Percentiles rank a stretch among this genome's conserved stretches.
Conservation (phyloP, 176 grass and related monocot genomes). For the Pharus latifolius region DNA sequence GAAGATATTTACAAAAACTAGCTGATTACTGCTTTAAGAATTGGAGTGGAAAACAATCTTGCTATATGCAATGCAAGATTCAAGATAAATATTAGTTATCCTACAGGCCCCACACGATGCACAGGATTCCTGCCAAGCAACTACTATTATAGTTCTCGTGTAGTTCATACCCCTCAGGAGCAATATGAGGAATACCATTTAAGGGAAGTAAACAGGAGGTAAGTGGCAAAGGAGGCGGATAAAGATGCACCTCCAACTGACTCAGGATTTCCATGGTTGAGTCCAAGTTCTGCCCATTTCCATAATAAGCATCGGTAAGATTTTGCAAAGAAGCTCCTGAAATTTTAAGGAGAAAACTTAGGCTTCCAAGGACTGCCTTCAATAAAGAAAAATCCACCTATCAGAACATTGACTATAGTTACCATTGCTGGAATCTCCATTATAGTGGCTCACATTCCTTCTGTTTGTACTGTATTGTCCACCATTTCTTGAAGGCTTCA, state of each 20-base stretch:
- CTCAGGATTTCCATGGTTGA: slow-evolving; percentile 56
- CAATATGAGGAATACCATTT: neutral
- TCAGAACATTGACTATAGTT: slow-evolving; percentile 25
- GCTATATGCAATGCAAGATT: neutral
- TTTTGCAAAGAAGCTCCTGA: slow-evolving; percentile 56
- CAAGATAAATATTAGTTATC: neutral
- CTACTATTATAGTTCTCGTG: neutral
- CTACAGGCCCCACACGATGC: neutral
- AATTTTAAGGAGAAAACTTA: slow-evolving; percentile 39
- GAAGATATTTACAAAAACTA: neutral
- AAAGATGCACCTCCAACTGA: slow-evolving; percentile 77
- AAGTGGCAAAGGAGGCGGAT: neutral
- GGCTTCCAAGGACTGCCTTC: slow-evolving; percentile 23
- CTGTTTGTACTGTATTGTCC: slow-evolving; percentile 47
- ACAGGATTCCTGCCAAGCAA: neutral
- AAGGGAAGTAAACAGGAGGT: neutral
- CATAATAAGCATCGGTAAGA: slow-evolving; percentile 52
- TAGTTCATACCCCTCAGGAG: neutral
- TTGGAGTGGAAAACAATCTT: neutral
- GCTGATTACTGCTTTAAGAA: neutral
- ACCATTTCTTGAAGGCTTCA: slow-evolving; percentile 44
- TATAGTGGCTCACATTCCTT: slow-evolving; percentile 44
- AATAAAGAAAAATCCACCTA: slow-evolving; percentile 19
- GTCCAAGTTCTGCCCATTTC: slow-evolving; percentile 62
- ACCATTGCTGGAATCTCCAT: slow-evolving; percentile 56